Evolutionary conservation across 1,139 yeast genomes (phyloP).

Genomic region (Insectozyma bohioensis): DNA sequence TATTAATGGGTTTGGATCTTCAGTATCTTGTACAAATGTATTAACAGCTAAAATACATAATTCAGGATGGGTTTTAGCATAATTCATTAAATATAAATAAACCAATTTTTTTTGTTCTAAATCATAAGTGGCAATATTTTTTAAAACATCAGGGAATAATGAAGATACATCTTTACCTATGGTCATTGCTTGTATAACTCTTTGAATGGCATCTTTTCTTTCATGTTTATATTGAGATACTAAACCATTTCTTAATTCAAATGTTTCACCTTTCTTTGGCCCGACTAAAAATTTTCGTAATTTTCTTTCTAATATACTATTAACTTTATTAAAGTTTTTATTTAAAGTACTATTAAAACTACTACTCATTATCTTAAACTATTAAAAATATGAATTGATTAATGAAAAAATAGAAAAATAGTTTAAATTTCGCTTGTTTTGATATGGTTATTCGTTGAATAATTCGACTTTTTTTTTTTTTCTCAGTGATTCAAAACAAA

Average conservation of each 20-base stretch:
- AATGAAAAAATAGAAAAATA: too few species aligned
- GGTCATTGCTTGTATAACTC: conserved; percentile 98
- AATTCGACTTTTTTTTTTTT: too few species aligned
- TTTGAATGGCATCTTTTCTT: conserved; percentile 92
- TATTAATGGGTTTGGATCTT: conserved; percentile 94
- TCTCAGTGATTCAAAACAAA: too few species aligned
- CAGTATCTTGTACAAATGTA: conserved; percentile 94
- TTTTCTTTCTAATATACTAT: conserved; percentile 45
- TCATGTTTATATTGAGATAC: conserved; percentile 95
- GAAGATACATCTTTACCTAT: conserved; percentile 97
- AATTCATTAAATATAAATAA: conserved; percentile 91
- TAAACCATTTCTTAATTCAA: conserved; percentile 82
- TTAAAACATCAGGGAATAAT: conserved; percentile 91
- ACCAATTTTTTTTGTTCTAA: conserved; percentile 96
- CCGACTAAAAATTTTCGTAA: conserved; percentile 46
- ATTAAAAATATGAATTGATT: too few species aligned
- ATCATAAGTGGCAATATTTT: conserved; percentile 96
- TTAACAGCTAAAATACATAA: conserved; percentile 94
- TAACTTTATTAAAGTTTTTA: conserved; percentile 13
- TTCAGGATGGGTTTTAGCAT: conserved; percentile 95
- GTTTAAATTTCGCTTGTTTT: too few species aligned
- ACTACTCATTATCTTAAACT: too few species aligned
- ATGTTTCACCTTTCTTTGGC: conserved; percentile 70
- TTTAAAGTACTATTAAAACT: too few species aligned
- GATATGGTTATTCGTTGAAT: too few species aligned